phyloP scores from a whole-genome alignment of 83 land plant species.

The Picea abies region DNA sequence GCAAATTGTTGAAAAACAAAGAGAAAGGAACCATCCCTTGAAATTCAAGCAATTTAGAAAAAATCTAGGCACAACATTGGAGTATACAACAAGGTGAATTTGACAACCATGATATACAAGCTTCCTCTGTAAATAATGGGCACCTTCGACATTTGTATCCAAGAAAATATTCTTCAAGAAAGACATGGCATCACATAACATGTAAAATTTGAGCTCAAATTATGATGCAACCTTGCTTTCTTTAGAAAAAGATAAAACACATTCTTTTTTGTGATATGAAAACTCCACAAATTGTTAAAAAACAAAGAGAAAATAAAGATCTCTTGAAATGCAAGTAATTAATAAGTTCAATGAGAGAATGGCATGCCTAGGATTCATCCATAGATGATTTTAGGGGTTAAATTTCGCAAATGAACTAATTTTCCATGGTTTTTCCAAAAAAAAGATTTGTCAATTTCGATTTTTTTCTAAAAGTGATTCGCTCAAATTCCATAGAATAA shows the following conservation, averaged over 20 bases:
- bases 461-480: too few relatives aligned
- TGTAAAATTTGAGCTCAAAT: background rate
- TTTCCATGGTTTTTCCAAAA: too few relatives aligned
- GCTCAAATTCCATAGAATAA: too few relatives aligned
- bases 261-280: background rate
- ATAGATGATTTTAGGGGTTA: too few relatives aligned
- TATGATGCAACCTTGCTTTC: background rate
- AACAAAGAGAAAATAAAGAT: conserved; percentile 27
- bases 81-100: background rate
- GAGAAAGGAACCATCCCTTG: background rate
- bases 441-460: too few relatives aligned
- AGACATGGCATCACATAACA: background rate
- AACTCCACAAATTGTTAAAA: background rate
- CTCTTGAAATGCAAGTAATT: conserved; percentile 18
- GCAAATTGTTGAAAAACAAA: background rate
- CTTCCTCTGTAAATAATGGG: background rate
- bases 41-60: too few relatives aligned
- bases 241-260: background rate
- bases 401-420: too few relatives aligned
- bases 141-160: background rate
- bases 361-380: conserved; percentile 16
- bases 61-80: background rate
- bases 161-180: background rate
- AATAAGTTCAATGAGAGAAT: conserved; percentile 14
- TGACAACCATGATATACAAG: conserved; percentile 7